A percentile compares a stretch with the other conserved stretches of the same genome.
These are phyloP conservation scores for Eucalyptus marginata DNA, from an alignment of 345 rosid species.

Conservation along the genomic window DNA sequence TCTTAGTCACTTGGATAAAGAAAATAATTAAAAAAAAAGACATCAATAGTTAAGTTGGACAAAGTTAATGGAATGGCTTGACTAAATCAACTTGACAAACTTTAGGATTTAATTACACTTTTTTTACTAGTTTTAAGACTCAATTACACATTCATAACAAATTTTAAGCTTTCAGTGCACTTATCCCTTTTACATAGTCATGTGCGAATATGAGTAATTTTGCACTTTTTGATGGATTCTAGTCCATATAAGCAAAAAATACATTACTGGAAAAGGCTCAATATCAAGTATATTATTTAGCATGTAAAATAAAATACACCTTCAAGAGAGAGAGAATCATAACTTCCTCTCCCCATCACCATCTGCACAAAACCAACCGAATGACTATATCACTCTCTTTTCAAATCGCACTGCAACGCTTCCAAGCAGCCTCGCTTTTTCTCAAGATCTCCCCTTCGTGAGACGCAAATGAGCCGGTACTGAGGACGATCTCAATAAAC, in stretches of 20 bases:
- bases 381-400: background rate
- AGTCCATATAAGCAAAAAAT: background rate
- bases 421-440: background rate
- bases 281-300: background rate
- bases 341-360: background rate
- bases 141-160: too few species aligned
- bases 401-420: background rate
- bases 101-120: too few species aligned
- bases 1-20: background rate
- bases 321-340: background rate
- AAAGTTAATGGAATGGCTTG: accelerated
- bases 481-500: background rate
- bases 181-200: background rate
- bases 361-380: background rate
- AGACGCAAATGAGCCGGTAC: background rate
- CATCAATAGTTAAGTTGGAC: too few species aligned
- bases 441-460: background rate
- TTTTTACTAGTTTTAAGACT: background rate
- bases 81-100: background rate
- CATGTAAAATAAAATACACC: background rate
- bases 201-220: background rate
- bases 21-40: too few species aligned
- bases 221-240: background rate
- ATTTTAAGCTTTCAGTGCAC: background rate
- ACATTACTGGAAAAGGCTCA: background rate